Evolutionary conservation across 2,329 filamentous ascomycete genomes (phyloP).

Genomic region (Fusarium nanum): DNA sequence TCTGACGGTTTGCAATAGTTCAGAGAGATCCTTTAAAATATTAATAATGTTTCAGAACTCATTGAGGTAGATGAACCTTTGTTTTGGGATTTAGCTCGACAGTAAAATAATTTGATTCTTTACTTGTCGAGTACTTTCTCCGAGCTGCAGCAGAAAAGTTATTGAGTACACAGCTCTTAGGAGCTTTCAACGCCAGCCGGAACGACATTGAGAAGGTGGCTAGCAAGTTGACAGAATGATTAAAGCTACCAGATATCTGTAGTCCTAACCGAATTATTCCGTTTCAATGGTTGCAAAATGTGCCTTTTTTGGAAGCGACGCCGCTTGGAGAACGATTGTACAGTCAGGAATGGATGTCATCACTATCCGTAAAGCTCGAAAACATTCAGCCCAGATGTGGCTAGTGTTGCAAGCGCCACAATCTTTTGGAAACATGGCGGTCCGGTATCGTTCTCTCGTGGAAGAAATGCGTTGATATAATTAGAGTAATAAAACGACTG

Average conservation of each 20-base stretch:
- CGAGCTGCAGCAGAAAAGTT: slow-evolving; percentile 24
- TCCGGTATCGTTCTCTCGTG: slow-evolving; percentile 12
- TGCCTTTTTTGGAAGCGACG: background rate
- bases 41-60: slow-evolving; percentile 10
- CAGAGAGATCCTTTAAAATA: slow-evolving; percentile 30
- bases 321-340: background rate
- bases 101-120: slow-evolving; percentile 35
- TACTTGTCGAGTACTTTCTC: slow-evolving; percentile 39
- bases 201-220: slow-evolving; percentile 39
- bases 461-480: background rate
- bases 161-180: slow-evolving; percentile 36
- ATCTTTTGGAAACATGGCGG: background rate
- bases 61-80: slow-evolving; percentile 19
- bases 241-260: background rate
- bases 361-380: background rate
- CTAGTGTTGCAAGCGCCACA: slow-evolving; percentile 1
- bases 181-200: slow-evolving; percentile 31
- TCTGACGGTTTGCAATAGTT: slow-evolving; percentile 33
- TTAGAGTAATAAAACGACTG: background rate
- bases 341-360: slow-evolving; percentile 29
- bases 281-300: background rate
- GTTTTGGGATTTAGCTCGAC: slow-evolving; percentile 30
- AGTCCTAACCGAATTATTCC: background rate
- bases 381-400: background rate
- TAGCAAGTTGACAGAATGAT: background rate